Base-by-base conservation (phyloP, 2,329 filamentous ascomycete genomes). In the Diaporthe citriasiana region DNA sequence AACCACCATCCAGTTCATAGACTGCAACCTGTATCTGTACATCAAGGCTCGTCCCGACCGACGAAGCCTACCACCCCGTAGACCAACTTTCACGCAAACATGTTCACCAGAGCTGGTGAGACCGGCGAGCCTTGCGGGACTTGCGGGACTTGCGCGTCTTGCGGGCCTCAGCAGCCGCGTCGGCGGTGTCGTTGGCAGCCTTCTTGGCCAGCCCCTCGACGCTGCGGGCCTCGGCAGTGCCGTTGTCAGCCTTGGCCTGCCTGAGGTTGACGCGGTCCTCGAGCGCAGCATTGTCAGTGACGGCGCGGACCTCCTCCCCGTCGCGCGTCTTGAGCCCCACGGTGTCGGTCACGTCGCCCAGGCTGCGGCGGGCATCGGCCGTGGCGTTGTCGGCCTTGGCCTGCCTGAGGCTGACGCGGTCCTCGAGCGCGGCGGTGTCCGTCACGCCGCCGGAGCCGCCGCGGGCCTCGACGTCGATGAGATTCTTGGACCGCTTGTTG, bases 271-370 rank as follows among this genome's bases (percentile, higher is more conserved):
- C 15, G 10, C 60, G 45, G 6, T 22, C 60, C 0, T 50, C 42
- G 3, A 66, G 19, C 12, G 60, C 60, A 1, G 45, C 60, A 13
- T 12, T 22, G 30, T 66, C 60, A 5, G 60, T 50, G 13, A 51
- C 60, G 12, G 60, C 40, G 30, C 42, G 60, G 19, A 50, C 60
- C 30, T 51, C 63, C 22, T 51, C 27, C 7, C 63, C 63, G 8
- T 40, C 63, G n/a, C 63, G 63, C 22, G 63, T 51, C 63, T 51
- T 66, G 45, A 66, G 59, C 1, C 68, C 68, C 38, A 70, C 40
- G 40, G n/a, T 25, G 53, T 40, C 53, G 1, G 66, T 42, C 3
- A 38, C 53, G 40, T 70, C 68, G 27, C 33, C 53, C 3, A 70
- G 68, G 30, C 27, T 27, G 10, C 68, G 53, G 10, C 68, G 53